These are phyloP conservation scores for Elaphomyces granulatus DNA, from an alignment of 495 filamentous ascomycete species.

Conservation along the genomic window DNA sequence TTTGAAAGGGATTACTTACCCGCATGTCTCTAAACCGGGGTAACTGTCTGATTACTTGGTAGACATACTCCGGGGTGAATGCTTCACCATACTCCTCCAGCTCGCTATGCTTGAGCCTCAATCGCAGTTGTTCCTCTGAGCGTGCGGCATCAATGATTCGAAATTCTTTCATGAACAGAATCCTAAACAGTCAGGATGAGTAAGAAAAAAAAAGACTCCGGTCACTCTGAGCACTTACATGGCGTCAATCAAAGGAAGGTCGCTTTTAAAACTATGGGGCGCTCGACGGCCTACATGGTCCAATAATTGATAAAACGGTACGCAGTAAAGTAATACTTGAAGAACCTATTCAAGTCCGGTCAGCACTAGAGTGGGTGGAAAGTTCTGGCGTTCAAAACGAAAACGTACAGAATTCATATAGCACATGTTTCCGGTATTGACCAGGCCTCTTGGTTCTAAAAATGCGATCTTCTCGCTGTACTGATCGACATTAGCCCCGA, in stretches of 20 bases:
- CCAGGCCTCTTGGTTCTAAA: constrained; percentile 83
- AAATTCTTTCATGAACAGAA: constrained; percentile 94
- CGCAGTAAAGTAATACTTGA: constrained; percentile 83
- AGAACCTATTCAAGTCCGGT: constrained; percentile 46
- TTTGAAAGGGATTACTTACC: too few relatives aligned
- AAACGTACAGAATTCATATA: constrained; percentile 96
- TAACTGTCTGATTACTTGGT: constrained; percentile 74
- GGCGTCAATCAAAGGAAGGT: constrained; percentile 85
- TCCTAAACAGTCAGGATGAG: constrained; percentile 42
- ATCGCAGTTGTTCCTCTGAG: constrained; percentile 56
- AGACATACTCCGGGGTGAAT: constrained; percentile 90
- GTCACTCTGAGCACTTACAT: constrained; percentile 47
- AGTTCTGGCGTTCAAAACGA: neutral
- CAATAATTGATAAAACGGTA: constrained; percentile 88
- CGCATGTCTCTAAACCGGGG: constrained; percentile 87
- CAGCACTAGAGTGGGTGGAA: constrained; percentile 3
- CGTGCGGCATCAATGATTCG: constrained; percentile 63
- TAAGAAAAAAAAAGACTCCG: constrained; percentile 2
- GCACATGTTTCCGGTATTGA: constrained; percentile 98
- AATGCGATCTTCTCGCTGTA: constrained; percentile 57
- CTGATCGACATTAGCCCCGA: constrained; percentile 43
- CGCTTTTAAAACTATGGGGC: constrained; percentile 81
- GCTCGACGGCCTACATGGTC: constrained; percentile 75
- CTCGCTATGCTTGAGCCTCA: constrained; percentile 63
- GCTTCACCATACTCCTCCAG: constrained; percentile 83